Base-by-base conservation (phyloP, 202 grass and related monocot species). In the Carex sylvatica region DNA sequence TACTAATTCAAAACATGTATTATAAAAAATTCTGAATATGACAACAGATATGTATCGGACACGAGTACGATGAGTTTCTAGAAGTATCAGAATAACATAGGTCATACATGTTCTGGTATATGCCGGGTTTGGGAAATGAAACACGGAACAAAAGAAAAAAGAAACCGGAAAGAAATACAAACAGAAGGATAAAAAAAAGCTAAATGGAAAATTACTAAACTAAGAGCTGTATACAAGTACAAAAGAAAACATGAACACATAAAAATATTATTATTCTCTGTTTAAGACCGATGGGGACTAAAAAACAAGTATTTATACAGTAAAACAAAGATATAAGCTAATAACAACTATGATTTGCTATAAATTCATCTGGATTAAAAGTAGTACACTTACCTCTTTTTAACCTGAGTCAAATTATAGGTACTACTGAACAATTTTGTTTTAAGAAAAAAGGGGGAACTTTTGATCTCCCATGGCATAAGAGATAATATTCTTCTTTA, bases 391-490 rank as follows among this genome's bases (percentile, higher is more conserved):
- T 80, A 11, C 58, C 44, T 47, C 44, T 65, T 60, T 80, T 65
- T 36, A 66, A 62, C 14, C 3, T 9, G 40, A 81, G 42, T 66
- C 79, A 65, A 79, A 19, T 8, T 3, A 81, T 16, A 65, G 36
- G 44, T 59, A 65, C 22, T 83, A 70, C 9, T 6, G 19, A 51
- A 61, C 8, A 38, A 18, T 31, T 24, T 58, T 20, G 7, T 0
- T 78, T 91, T 84, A 92, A 8, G 77, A 85, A 79, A 92, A 90
- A 5, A 93, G 60, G 53, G 91, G 93, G 18, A 81, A 87, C 70
- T 99, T 93, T 4, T 40, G 71, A 14, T 96, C 88, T 13, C 93
- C 96, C 93, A 93, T 99, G n/a, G 96, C 96, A 76, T 99, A 93
- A 26, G 87, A 90, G 28, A 99, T 95, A 30, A 96, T 99, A 33